A percentile compares a stretch with the other conserved stretches of the same genome.
These are phyloP conservation scores for barrel medic (Medicago truncatula) DNA, from an alignment of 306 rosid species.

Conservation along the genomic window DNA sequence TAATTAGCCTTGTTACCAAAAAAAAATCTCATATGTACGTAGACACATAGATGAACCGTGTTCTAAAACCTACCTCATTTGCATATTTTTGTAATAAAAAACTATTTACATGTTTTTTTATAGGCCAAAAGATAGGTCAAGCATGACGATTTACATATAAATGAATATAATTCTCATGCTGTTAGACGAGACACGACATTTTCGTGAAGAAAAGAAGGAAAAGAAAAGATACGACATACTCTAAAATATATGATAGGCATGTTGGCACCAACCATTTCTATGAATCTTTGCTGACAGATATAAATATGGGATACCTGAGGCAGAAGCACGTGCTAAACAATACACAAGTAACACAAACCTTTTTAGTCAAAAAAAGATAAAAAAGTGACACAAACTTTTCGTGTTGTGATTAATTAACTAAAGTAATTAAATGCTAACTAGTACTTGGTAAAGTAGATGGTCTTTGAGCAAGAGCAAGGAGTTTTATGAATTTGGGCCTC, in stretches of 20 bases:
- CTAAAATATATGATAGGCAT: conserved; percentile 4
- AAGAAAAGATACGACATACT: background rate
- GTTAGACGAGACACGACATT: background rate
- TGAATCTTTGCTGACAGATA: background rate
- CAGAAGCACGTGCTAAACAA: background rate
- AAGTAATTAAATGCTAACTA: no score
- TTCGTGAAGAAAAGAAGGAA: background rate
- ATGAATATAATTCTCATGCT: background rate
- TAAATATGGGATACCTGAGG: background rate
- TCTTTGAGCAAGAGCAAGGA: no score
- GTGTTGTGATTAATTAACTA: no score
- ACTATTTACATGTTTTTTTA: no score
- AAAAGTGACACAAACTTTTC: no score
- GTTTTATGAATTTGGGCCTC: no score
- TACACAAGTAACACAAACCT: no score
- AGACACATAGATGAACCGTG: background rate
- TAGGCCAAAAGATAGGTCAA: no score
- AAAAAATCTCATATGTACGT: background rate
- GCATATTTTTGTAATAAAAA: background rate
- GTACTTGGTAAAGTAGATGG: no score
- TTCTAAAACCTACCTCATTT: background rate
- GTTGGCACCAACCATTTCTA: conserved; percentile 21
- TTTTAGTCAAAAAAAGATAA: no score
- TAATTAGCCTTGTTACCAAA: no score
- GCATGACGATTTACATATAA: background rate